Base-by-base conservation (phyloP, 805 yeast genomes). In the Candida quercuum region DNA sequence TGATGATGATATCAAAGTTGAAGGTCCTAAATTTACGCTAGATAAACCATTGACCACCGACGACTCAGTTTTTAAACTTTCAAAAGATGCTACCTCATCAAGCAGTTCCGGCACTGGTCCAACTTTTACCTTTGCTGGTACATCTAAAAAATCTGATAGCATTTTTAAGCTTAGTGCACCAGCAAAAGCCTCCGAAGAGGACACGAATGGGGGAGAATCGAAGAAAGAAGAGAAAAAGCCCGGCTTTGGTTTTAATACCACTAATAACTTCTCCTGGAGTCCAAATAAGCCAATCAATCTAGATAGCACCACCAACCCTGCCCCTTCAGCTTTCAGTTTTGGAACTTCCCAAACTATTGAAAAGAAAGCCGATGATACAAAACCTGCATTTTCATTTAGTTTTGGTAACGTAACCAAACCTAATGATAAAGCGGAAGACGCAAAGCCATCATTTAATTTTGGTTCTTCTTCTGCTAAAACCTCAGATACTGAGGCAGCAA, bases 21-120 rank as follows among this genome's bases (percentile, higher is more conserved):
- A 84, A 57, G 94, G 94, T 1, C 94, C 95, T 16, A 60, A 67
- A 12, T 86, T 86, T 55, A 70, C 68, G 8, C 45, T 74, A 22
- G 56, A 54, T 13, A 51, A 64, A 21, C 66, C 71, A 21, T 80
- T 80, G 37, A 69, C 69, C 4, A 66, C 74, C 3, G 64, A 65
- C 3, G 64, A 68, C 39, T 66, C 77, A n/a, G 74, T 71, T 6
- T 76, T 76, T 55, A 63, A 67, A 21, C 69, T 76, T 40, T 57
- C 62, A 22, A 43, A 52, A 15, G 54, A 52, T 28, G n/a, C n/a
- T n/a, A 46, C 47, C 27, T 36, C 37, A 28, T 46, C 46, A 3
- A 36, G 51, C 10, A 42, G 44, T 3, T 16, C 49, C 50, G 53
- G 59, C 18, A 54, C 63, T 30, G 71, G 71, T 13, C 72, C 71